Evolutionary conservation across 495 filamentous ascomycete genomes (phyloP).

Genomic region (Aspergillus asperescens): DNA sequence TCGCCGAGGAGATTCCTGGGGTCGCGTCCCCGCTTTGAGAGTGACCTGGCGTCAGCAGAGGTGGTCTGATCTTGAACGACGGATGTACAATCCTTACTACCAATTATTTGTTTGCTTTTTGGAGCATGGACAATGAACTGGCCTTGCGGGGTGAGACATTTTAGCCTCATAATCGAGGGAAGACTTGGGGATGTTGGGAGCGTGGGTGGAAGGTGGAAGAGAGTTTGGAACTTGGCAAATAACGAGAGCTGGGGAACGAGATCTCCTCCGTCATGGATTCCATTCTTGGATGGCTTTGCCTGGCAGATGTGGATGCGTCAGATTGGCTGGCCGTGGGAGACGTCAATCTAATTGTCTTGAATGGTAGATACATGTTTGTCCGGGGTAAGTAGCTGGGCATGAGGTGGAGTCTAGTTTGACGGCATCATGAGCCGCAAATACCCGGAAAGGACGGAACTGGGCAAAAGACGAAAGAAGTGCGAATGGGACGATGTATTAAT

Average conservation of each 20-base stretch:
- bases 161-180: neutral
- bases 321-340: conserved; percentile 1
- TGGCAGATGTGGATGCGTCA: conserved; percentile 3
- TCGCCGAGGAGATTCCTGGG: too few relatives aligned
- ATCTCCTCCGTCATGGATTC: neutral
- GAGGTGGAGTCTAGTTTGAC: too few relatives aligned
- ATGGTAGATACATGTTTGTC: too few relatives aligned
- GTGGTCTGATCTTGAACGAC: neutral
- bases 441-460: too few relatives aligned
- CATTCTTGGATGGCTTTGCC: neutral
- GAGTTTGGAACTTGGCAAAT: conserved; percentile 13
- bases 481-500: neutral
- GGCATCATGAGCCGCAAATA: too few relatives aligned
- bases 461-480: too few relatives aligned
- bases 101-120: neutral
- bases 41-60: neutral
- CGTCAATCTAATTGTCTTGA: neutral
- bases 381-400: neutral
- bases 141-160: neutral
- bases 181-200: neutral
- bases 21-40: neutral
- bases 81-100: neutral
- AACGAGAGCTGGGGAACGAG: neutral
- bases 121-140: neutral
- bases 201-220: neutral